Evolutionary conservation across 345 rosid species (phyloP).

Genomic region (Barbarea vulgaris): DNA sequence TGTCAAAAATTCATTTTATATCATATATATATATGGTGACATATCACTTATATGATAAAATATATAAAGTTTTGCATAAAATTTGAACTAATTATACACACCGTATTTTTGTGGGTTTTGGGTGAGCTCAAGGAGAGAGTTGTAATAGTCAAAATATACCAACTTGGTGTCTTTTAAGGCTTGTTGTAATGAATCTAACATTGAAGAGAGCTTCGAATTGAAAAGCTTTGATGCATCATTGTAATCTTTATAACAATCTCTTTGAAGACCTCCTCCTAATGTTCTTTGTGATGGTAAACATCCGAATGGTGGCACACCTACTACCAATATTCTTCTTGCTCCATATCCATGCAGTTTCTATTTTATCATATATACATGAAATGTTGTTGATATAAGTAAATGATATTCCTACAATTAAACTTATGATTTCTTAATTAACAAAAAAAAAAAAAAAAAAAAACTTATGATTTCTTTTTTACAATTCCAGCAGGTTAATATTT

Average conservation of each 20-base stretch:
- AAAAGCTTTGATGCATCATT: conserved; percentile 50
- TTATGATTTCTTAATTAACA: no score
- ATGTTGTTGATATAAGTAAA: no score
- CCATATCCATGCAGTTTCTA: conserved; percentile 29
- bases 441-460: no score
- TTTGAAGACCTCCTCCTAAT: conserved; percentile 45
- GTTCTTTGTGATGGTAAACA: conserved; percentile 66
- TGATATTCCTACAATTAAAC: no score
- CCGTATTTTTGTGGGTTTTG: conserved; percentile 51
- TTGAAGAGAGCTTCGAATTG: conserved; percentile 48
- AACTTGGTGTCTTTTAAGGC: conserved; percentile 34
- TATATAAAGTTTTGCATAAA: no score
- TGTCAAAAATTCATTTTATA: neutral
- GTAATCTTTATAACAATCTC: conserved; percentile 39
- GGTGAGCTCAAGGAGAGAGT: conserved; percentile 41
- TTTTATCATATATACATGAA: no score
- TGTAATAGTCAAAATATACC: conserved; percentile 43
- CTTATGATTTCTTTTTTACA: no score
- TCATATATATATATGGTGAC: neutral
- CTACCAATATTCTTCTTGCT: conserved; percentile 51
- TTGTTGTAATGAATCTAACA: conserved; percentile 29
- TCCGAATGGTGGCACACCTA: conserved; percentile 55
- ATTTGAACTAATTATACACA: conserved; percentile 8
- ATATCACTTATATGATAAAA: neutral
- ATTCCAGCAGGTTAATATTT: no score